phyloP scores from a whole-genome alignment of 371 early-diverging fungal genomes.

The Mortierella polycephala region DNA sequence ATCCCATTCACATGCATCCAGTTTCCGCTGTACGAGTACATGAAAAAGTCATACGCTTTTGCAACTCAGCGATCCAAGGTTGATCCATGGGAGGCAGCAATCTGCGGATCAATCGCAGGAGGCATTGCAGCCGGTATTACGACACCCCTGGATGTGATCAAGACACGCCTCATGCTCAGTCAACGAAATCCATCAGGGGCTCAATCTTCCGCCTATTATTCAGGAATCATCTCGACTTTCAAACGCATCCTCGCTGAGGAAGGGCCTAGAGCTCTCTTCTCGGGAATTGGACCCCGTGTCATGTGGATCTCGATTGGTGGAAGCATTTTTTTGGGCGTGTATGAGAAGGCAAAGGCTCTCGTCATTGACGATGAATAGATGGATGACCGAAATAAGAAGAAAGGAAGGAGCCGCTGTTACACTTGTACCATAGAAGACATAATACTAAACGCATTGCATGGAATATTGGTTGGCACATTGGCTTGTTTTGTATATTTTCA shows the following conservation, averaged over 20 bases:
- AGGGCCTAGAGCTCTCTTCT: constrained; percentile 81
- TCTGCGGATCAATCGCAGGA: constrained; percentile 92
- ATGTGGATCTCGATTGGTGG: constrained; percentile 97
- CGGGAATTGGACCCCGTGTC: constrained; percentile 92
- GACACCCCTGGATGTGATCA: constrained; percentile 94
- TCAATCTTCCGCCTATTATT: constrained; percentile 60
- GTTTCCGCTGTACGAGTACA: constrained; percentile 93
- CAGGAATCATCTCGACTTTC: constrained; percentile 79
- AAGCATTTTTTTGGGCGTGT: constrained; percentile 93
- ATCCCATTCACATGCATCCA: constrained; percentile 97
- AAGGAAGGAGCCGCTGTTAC: neutral
- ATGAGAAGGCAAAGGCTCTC: constrained; percentile 79
- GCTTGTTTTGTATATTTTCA: neutral
- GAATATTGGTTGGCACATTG: neutral
- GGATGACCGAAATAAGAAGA: neutral
- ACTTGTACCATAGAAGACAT: neutral
- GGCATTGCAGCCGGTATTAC: constrained; percentile 91
- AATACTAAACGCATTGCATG: neutral
- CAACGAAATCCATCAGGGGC: constrained; percentile 58
- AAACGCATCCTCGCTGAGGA: constrained; percentile 82
- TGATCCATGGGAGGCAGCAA: constrained; percentile 85
- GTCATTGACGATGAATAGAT: constrained; percentile 1
- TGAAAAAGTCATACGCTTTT: constrained; percentile 69
- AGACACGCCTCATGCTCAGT: constrained; percentile 92
- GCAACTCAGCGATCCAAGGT: constrained; percentile 59